Conservation (phyloP, 2,329 filamentous ascomycete genomes). For the Neofusicoccum sp. region DNA sequence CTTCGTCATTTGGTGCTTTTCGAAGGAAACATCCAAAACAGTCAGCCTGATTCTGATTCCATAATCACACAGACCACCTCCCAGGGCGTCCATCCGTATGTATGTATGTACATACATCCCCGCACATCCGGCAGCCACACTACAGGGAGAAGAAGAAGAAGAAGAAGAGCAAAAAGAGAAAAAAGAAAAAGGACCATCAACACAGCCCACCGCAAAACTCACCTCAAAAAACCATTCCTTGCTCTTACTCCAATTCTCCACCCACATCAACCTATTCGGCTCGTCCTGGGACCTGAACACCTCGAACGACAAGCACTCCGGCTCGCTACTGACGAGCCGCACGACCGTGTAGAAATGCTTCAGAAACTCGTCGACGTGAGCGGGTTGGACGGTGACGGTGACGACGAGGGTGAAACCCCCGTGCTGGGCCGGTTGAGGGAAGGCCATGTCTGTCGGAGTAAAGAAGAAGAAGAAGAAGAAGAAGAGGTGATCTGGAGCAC, state of each 20-base stretch:
- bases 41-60: background rate
- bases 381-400: background rate
- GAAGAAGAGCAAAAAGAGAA: background rate
- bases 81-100: no score
- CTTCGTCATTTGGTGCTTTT: background rate
- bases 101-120: no score
- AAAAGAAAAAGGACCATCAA: no score
- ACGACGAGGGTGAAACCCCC: background rate
- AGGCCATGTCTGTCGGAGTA: background rate
- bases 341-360: background rate
- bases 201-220: background rate
- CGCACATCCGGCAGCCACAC: no score
- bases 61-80: background rate
- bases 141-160: background rate
- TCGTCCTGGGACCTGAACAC: background rate
- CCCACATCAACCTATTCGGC: constrained; percentile 12
- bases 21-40: no score
- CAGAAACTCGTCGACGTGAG: constrained; percentile 1
- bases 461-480: no score
- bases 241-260: constrained; percentile 2
- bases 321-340: background rate
- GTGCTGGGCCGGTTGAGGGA: background rate
- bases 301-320: constrained; percentile 13
- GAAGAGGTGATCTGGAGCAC: no score
- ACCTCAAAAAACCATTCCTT: constrained; percentile 1